Evolutionary conservation across 2,329 filamentous ascomycete species (phyloP).

Genomic region (Diaporthe vaccinii): DNA sequence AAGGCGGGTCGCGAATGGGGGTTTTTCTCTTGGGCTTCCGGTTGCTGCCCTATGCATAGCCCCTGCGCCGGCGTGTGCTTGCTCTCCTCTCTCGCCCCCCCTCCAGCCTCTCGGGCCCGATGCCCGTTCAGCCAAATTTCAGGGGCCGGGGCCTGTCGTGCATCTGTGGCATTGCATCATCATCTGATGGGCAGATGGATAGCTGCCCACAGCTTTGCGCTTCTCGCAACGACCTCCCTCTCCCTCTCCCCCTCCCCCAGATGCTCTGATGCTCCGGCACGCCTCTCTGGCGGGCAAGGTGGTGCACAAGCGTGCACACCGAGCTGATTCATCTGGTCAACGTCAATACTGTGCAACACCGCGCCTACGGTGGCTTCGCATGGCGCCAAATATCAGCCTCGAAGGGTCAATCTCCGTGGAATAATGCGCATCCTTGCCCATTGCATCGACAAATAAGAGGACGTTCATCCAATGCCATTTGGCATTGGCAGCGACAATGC

Average conservation of each 20-base stretch:
- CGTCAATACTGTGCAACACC: slow-evolving; percentile 1
- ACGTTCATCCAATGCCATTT: slow-evolving; percentile 33
- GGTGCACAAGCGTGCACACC: not conserved
- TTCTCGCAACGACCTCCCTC: slow-evolving; percentile 25
- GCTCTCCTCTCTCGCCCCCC: not conserved
- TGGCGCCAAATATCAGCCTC: slow-evolving; percentile 32
- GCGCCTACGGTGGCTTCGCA: slow-evolving; percentile 3
- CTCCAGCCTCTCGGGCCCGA: slow-evolving; percentile 28
- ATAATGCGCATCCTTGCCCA: slow-evolving; percentile 32
- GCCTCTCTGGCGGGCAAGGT: not conserved
- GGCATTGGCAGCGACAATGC: slow-evolving; percentile 29
- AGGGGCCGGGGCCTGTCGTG: slow-evolving; percentile 14
- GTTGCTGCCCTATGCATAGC: slow-evolving; percentile 24
- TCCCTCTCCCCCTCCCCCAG: not conserved
- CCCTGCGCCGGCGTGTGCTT: slow-evolving; percentile 8
- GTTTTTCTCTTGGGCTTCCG: slow-evolving; percentile 11
- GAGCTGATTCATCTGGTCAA: slow-evolving; percentile 7
- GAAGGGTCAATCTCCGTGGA: slow-evolving; percentile 12
- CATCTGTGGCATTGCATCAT: slow-evolving; percentile 33
- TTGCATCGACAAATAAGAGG: slow-evolving; percentile 19
- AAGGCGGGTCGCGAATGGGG: slow-evolving; percentile 23
- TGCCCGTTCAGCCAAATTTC: slow-evolving; percentile 23
- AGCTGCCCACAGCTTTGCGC: slow-evolving; percentile 8
- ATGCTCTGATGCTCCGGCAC: not conserved
- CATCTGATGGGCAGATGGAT: slow-evolving; percentile 3